Conservation (phyloP, 768 basidiomycete species). For the Dioszegia crocea region DNA sequence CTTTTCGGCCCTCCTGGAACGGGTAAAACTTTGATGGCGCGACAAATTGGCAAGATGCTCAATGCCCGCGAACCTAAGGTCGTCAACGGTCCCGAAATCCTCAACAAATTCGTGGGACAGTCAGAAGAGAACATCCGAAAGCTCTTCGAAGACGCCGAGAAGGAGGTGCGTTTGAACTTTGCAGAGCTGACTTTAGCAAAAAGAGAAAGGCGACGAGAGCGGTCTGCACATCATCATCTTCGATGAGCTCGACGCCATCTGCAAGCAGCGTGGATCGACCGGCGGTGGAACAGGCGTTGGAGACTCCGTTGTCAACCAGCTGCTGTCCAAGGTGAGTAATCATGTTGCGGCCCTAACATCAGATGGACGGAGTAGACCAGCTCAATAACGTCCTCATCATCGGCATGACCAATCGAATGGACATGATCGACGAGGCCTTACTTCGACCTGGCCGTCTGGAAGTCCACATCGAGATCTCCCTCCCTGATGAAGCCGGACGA, state of each 20-base stretch:
- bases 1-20: slow-evolving; percentile 96
- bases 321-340: slow-evolving; percentile 77
- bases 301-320: slow-evolving; percentile 98
- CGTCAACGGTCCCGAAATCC: slow-evolving; percentile 94
- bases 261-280: slow-evolving; percentile 94
- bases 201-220: slow-evolving; percentile 94
- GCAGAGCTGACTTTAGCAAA: slow-evolving; percentile 61
- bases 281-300: slow-evolving; percentile 91
- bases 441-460: slow-evolving; percentile 96
- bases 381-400: slow-evolving; percentile 98
- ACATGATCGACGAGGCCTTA: slow-evolving; percentile 98
- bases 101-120: slow-evolving; percentile 95
- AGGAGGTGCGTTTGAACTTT: slow-evolving; percentile 62
- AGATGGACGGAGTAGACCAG: slow-evolving; percentile 99
- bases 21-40: slow-evolving; percentile 94
- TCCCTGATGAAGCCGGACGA: slow-evolving; percentile 90
- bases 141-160: slow-evolving; percentile 95
- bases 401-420: slow-evolving; percentile 96
- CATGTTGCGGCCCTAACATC: slow-evolving; percentile 4
- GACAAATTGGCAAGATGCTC: slow-evolving; percentile 98
- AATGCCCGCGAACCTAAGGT: slow-evolving; percentile 97
- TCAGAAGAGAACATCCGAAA: slow-evolving; percentile 98
- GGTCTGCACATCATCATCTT: slow-evolving; percentile 99
- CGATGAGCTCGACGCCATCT: slow-evolving; percentile 96
- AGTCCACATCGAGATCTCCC: slow-evolving; percentile 98